Conservation (phyloP, 305 asterid species). For the Fraxinus platypoda region DNA sequence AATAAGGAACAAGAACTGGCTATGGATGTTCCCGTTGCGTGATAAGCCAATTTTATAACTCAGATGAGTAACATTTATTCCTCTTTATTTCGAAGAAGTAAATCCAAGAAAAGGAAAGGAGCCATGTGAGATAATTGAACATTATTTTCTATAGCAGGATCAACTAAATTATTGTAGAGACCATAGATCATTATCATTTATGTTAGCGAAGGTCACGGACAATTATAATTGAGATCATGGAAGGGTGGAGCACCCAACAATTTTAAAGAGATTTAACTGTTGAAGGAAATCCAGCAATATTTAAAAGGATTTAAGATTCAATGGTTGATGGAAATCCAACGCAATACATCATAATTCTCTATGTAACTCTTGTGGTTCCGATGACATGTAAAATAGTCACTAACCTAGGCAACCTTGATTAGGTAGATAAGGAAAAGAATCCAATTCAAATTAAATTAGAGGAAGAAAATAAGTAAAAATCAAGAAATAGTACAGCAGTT, state of each 20-base stretch:
- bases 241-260: neutral
- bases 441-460: neutral
- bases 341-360: neutral
- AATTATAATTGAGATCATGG: neutral
- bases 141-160: neutral
- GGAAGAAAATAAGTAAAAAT: neutral
- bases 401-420: neutral
- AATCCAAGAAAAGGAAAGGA: neutral
- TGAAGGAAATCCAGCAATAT: neutral
- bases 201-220: neutral
- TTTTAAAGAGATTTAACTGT: neutral
- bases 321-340: neutral
- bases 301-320: neutral
- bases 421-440: neutral
- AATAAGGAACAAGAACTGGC: neutral
- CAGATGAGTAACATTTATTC: neutral
- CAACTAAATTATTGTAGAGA: neutral
- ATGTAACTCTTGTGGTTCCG: neutral
- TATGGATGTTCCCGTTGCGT: neutral
- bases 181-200: neutral
- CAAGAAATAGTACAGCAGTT: neutral
- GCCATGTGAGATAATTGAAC: neutral
- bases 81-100: neutral
- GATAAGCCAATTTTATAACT: neutral
- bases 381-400: neutral